Base-by-base conservation (phyloP, 2,329 filamentous ascomycete species). In the Amesomyces nigricolor region DNA sequence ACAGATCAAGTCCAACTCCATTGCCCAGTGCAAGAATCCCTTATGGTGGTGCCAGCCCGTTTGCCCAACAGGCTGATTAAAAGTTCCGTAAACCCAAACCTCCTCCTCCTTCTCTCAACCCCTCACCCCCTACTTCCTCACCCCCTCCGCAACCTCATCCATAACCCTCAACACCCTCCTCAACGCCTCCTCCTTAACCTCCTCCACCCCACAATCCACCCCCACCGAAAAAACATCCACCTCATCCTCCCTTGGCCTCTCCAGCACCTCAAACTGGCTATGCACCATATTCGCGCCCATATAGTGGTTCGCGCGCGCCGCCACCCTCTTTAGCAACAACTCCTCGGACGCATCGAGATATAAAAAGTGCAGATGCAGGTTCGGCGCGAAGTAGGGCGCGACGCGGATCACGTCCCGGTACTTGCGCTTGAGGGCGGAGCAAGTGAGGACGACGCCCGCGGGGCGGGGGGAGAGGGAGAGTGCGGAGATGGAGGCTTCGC, bases 261-360 rank as follows among this genome's bases (percentile, higher is more conserved):
- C 92, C n/a, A 99, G 79, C 51, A 85, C 87, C 60, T 86, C 82
- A 62, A 97, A 87, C 70, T 99, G 94, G 72, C 90, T 95, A 66
- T 88, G 85, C 8, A 99, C 91, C 92, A 99, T 97, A 65, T 83
- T 82, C 63, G 89, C 87, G 65, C 94, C 92, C 91, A 99, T 96
- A 73, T 94, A 99, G 70, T 99, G 94, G 51, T 85, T 85, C 72
- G 91, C 74, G 63, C 94, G 82, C 39, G 79, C 76, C 35, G 79
- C 78, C 8, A 97, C 91, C 8, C 94, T 83, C 64, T 86, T 75
- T 55, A 95, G 75, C 30, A 97, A 80, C 9, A 88, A 78, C 55
- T 85, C 80, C 70, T 95, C 88, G 43, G 82, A 76, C 0, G 91
- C 90, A 61, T 86, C 81, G 39, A 99, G 85, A 73, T 92, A 99